Evolutionary conservation across 2,329 filamentous ascomycete genomes (phyloP), one percentile per base, ranked within the genome.

Genomic region (Periconia sp.): DNA sequence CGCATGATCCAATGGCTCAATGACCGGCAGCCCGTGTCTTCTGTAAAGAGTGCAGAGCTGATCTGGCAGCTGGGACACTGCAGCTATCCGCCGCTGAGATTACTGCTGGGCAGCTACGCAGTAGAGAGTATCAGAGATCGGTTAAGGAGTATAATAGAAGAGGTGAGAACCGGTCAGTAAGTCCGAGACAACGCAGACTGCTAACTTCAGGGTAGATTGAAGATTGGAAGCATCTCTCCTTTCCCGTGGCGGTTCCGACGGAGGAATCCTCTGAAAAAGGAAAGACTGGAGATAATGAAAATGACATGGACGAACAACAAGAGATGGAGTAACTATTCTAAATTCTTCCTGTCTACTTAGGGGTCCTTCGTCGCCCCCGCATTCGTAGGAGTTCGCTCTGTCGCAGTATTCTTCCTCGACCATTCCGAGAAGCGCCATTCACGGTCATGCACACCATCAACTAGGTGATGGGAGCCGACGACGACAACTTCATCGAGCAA

Each of bases 51-150:
- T 47, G 91, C 91, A 3, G 91, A 97, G 74, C 74, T 97, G 43
- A 86, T 96, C 5, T 97, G 94, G 94, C 76, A 96, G 75, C 74
- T 97, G 30, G 94, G 87, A 0, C 94, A 97, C 75, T 97, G 92
- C 73, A 87, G 85, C n/a, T 96, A 91, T 66, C 94, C 94, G 36
- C 94, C 94, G 0, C 69, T 97, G 52, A 77, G 94, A 23, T 72
- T 99, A 45, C 75, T 96, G n/a, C 72, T 97, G 17, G 94, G 94
- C 0, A 95, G 86, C 53, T 97, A 95, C 73, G 92, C 94, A 1
- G 92, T 97, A 25, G 92, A 99, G 69, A 96, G 92, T 68, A 95
- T 97, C 36, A 79, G 94, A 12, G 94, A 99, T 72, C 80, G 92
- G 15, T 72, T 97, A 62, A 82, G 90, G 54, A 92, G 88, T 48